Evolutionary conservation across 352 stramenopile species (phyloP), one percentile per base, ranked within the genome.

Genomic region (Peronosclerospora sorghi): DNA sequence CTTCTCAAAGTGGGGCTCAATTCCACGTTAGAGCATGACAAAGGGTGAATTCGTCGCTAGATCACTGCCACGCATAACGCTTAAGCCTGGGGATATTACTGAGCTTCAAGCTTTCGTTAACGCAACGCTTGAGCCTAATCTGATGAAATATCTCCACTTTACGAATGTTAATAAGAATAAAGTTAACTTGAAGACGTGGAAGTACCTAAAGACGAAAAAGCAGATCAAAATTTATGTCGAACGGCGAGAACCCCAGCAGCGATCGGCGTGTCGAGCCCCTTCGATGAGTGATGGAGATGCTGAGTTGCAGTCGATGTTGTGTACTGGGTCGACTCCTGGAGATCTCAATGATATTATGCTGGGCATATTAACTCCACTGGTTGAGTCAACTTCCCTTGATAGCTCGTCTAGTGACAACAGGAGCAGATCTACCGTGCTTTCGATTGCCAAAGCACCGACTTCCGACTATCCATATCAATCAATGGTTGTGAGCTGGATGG

Each of bases 341-440:
- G 48, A 40, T 12, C 40, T 74, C n/a, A 51, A 74, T 35, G 64
- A 74, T 36, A 44, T 70, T 9, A 68, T 74, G 57, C 51, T 61
- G 6, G 64, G 64, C 14, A 53, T 68, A 18, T 28, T 68, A 19
- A 59, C 51, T 19, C 56, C 53, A 9, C 66, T 56, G 5, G 28
- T 64, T 4, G 54, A 74, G 12, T 44, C 39, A 4, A 60, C 56
- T 28, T 45, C 51, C 20, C 39, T 56, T 5, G 65, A 68, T 32
- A 35, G 56, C 15, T 55, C 64, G 18, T 74, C 69, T 28, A 40
- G 76, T 15, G 50, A 63, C 20, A 41, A 46, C 9, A 38, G 65
- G 19, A 59, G 42, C 29, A 62, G 67, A 35, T 45, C 65, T 18
- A 56, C 53, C 3, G 53, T 81, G 19, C 52, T 83, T n/a, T 63